Percentiles rank a stretch among this genome's conserved stretches.
These are phyloP conservation scores for Taphrina sp. DNA, from an alignment of 1,139 yeast genomes.

Conservation along the genomic window DNA sequence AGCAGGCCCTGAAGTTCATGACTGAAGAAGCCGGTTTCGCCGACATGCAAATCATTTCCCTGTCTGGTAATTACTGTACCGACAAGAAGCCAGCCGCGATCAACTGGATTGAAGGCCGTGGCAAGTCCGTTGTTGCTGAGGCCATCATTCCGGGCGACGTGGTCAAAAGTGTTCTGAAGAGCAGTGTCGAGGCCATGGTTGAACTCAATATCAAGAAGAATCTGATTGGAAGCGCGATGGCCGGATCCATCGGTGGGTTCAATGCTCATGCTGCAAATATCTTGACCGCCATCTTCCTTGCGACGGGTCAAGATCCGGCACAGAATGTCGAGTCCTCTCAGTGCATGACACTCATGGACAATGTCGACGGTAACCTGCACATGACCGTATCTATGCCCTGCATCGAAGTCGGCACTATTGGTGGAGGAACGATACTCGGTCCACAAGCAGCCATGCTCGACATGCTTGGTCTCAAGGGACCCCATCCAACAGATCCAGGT, in stretches of 20 bases:
- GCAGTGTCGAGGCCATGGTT: slow-evolving; percentile 88
- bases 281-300: slow-evolving; percentile 88
- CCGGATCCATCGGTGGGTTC: slow-evolving; percentile 96
- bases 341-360: slow-evolving; percentile 93
- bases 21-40: slow-evolving; percentile 84
- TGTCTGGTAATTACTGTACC: slow-evolving; percentile 95
- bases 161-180: slow-evolving; percentile 77
- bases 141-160: slow-evolving; percentile 81
- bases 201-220: slow-evolving; percentile 86
- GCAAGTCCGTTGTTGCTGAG: slow-evolving; percentile 97
- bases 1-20: slow-evolving; percentile 78
- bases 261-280: slow-evolving; percentile 97
- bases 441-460: slow-evolving; percentile 98
- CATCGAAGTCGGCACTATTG: slow-evolving; percentile 97
- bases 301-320: slow-evolving; percentile 71
- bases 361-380: slow-evolving; percentile 71
- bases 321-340: slow-evolving; percentile 88
- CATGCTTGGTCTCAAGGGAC: slow-evolving; percentile 90
- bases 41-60: slow-evolving; percentile 89
- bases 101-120: slow-evolving; percentile 99
- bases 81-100: slow-evolving; percentile 98
- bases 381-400: slow-evolving; percentile 98
- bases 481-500: slow-evolving; percentile 92
- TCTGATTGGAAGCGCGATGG: slow-evolving; percentile 95
- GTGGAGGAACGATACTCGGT: slow-evolving; percentile 96